Conservation (phyloP, 305 asterid species). For the Fraxinus sp. region DNA sequence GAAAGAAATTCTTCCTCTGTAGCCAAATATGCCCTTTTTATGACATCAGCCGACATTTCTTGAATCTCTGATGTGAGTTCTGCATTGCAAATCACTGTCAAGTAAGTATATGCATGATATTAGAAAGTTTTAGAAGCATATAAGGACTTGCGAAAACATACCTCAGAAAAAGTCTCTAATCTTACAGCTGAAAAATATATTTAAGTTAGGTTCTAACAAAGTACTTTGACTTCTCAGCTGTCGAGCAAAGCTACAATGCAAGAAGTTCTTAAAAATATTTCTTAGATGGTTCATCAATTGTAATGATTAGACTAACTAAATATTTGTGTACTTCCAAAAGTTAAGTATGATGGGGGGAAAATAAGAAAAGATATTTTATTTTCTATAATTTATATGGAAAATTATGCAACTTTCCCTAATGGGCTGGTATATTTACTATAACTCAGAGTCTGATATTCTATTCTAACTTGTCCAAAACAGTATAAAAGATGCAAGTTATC, state of each 20-base stretch:
- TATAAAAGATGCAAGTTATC: conserved; percentile 17
- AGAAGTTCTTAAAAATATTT: not conserved
- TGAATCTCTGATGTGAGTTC: conserved; percentile 48
- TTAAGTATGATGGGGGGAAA: not conserved
- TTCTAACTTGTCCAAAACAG: conserved; percentile 18
- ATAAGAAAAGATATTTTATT: not conserved
- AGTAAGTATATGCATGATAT: conserved; percentile 33
- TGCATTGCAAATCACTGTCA: conserved; percentile 49
- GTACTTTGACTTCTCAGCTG: not conserved
- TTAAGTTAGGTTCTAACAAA: not conserved
- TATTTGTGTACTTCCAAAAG: not conserved
- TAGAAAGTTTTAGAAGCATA: conserved; percentile 15
- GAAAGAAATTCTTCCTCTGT: conserved; percentile 72
- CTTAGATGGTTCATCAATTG: not conserved
- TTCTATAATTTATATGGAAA: not conserved
- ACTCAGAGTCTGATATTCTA: not conserved
- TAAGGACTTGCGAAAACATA: not conserved
- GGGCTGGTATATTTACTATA: not conserved
- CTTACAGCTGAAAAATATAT: not conserved
- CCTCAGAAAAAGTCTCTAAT: not conserved
- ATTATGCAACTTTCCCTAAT: not conserved
- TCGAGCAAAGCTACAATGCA: not conserved
- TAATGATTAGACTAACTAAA: not conserved
- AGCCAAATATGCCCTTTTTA: conserved; percentile 57
- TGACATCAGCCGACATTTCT: conserved; percentile 67